Conservation (phyloP, 2,329 filamentous ascomycete genomes). For the Diaporthe sp. region DNA sequence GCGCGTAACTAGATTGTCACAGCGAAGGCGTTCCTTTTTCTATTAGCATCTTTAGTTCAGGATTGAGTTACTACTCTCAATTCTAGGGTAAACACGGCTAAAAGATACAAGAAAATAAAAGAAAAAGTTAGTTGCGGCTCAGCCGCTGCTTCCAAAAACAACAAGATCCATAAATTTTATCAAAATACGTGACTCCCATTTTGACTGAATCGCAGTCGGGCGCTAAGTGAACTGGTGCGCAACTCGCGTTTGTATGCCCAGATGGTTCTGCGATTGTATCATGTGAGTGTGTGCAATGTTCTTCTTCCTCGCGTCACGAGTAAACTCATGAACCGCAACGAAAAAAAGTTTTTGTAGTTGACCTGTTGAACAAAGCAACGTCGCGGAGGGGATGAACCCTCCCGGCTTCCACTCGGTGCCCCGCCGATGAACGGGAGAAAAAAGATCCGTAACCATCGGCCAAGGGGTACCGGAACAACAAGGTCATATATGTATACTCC, state of each 20-base stretch:
- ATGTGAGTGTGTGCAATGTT: not conserved
- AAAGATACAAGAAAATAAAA: not conserved
- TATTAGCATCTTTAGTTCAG: too few relatives aligned
- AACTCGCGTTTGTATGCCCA: not conserved
- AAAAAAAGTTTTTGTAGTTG: not conserved
- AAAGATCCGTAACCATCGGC: conserved; percentile 4
- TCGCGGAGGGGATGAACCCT: not conserved
- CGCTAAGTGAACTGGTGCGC: not conserved
- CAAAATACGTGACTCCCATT: too few relatives aligned
- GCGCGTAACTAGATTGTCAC: not conserved
- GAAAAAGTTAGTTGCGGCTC: not conserved
- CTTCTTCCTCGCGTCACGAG: conserved; percentile 12
- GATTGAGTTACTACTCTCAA: not conserved
- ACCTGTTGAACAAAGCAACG: conserved; percentile 6
- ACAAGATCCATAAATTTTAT: not conserved
- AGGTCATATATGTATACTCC: not conserved
- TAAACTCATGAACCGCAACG: conserved; percentile 7
- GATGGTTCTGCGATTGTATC: too few relatives aligned
- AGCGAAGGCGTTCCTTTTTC: not conserved
- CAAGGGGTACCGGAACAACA: not conserved
- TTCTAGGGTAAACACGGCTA: not conserved
- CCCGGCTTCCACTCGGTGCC: conserved; percentile 9
- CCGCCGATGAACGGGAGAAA: conserved; percentile 8
- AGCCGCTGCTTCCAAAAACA: not conserved
- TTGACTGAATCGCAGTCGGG: too few relatives aligned